Evolutionary conservation across 1,139 yeast genomes (phyloP).

Genomic region (Nakaseomyces bracarensis): DNA sequence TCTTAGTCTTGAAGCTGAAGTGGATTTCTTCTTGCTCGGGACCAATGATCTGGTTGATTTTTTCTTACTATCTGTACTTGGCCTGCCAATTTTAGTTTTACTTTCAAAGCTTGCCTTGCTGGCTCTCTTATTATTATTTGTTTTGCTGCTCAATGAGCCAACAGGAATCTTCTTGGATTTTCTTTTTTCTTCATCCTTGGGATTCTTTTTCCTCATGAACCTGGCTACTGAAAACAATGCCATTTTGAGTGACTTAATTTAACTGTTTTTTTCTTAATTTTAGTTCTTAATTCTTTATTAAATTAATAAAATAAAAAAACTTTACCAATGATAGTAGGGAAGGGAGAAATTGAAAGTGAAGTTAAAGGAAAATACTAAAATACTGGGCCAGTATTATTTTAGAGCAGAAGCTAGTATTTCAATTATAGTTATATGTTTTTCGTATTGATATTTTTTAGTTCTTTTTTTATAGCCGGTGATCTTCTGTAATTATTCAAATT

Average conservation of each 20-base stretch:
- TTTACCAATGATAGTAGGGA: background rate
- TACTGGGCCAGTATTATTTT: too few relatives aligned
- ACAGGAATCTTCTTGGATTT: background rate
- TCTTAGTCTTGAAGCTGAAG: constrained; percentile 4
- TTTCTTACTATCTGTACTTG: background rate
- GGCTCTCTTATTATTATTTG: background rate
- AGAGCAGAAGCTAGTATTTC: too few relatives aligned
- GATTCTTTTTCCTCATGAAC: background rate
- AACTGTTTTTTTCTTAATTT: too few relatives aligned
- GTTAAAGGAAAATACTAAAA: too few relatives aligned
- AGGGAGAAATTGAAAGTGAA: background rate
- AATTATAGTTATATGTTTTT: too few relatives aligned
- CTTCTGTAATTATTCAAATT: too few relatives aligned
- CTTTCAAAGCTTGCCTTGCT: background rate
- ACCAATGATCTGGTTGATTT: background rate
- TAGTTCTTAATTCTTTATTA: background rate
- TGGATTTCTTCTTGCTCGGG: background rate
- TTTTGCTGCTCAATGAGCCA: background rate
- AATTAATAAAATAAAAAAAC: background rate
- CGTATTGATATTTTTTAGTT: too few relatives aligned
- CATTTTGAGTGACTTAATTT: too few relatives aligned
- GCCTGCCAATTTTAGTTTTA: background rate
- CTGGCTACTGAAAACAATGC: constrained; percentile 1
- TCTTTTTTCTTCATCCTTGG: background rate
- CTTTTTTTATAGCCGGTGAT: too few relatives aligned